phyloP scores from a whole-genome alignment of 495 filamentous ascomycete genomes.

The Annulohypoxylon nitens region DNA sequence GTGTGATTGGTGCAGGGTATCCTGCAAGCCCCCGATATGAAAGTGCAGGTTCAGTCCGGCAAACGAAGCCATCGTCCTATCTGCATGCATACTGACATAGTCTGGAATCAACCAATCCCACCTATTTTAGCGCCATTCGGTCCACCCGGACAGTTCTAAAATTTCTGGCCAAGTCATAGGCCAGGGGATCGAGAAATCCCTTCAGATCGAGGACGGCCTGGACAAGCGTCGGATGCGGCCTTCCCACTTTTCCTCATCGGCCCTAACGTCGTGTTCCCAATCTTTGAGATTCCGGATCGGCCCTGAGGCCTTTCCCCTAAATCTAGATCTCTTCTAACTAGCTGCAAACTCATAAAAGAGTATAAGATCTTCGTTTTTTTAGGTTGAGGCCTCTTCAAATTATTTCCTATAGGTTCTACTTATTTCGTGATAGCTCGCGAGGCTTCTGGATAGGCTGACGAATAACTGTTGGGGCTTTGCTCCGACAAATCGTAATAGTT shows the following conservation, averaged over 20 bases:
- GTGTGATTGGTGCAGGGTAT: conserved; percentile 30
- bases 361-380: conserved; percentile 32
- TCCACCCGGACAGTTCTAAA: conserved; percentile 31
- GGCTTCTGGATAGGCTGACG: conserved; percentile 4
- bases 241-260: conserved; percentile 20
- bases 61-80: conserved; percentile 31
- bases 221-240: conserved; percentile 17
- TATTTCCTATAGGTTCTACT: conserved; percentile 2
- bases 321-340: conserved; percentile 32
- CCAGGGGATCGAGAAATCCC: conserved; percentile 21
- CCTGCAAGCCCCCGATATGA: conserved; percentile 35
- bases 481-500: conserved; percentile 6
- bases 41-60: conserved; percentile 30
- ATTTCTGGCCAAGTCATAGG: conserved; percentile 36
- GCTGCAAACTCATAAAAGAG: conserved; percentile 18
- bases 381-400: conserved; percentile 16
- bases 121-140: conserved; percentile 35
- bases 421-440: neutral
- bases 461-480: conserved; percentile 4
- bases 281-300: conserved; percentile 32
- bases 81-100: conserved; percentile 43
- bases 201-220: conserved; percentile 21
- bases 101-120: conserved; percentile 20
- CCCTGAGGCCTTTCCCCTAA: conserved; percentile 5
- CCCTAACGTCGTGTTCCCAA: conserved; percentile 14